Evolutionary conservation across 2,329 filamentous ascomycete genomes (phyloP), one percentile per base, ranked within the genome.

Genomic region (Cordyceps cicadae): DNA sequence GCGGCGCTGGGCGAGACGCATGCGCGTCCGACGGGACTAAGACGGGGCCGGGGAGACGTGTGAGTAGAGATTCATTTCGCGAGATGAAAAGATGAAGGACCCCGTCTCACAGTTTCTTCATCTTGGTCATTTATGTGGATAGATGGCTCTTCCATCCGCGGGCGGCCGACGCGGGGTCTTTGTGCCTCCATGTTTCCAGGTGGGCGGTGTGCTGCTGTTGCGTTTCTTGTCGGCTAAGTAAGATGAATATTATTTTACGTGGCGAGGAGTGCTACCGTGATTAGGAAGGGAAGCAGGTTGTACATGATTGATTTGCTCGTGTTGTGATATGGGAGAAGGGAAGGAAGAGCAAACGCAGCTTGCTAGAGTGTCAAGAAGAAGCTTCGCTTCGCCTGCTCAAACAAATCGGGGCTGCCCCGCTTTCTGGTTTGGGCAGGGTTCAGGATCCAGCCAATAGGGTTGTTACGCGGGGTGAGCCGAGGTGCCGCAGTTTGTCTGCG

Each of bases 1-100:
- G 14, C 48, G 37, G 41, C 60, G 60, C 49, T 62, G 60, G 11
- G 60, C 54, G 5, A 58, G 60, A 32, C 60, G 53, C 60, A 62
- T 62, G 3, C 60, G 54, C 5, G 39, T 15, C 15, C 54, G 37
- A 11, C 60, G 60, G 12, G 37, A 58, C 60, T 62, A 41, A 9
- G 5, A 14, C 24, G 24, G 24, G 3, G 24, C 24, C 3, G 24
- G 5, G 21, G 2, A 8, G 3, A n/a, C 21, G n/a, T 37, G 48
- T 45, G 7, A 59, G 48, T 26, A 14, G 32, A 14, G 26, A 3
- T 39, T 17, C 7, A 37, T 7, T 7, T 26, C 11, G 37, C 11
- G 7, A 14, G 3, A n/a, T 4, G 3, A n/a, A 11, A 11, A 19
- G 39, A 24, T 21, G 26, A 32, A 17, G 41, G 21, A 46, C 7